Evolutionary conservation across 2,329 filamentous ascomycete genomes (phyloP), one percentile per base, ranked within the genome.

Genomic region (Metarhizium sp.): DNA sequence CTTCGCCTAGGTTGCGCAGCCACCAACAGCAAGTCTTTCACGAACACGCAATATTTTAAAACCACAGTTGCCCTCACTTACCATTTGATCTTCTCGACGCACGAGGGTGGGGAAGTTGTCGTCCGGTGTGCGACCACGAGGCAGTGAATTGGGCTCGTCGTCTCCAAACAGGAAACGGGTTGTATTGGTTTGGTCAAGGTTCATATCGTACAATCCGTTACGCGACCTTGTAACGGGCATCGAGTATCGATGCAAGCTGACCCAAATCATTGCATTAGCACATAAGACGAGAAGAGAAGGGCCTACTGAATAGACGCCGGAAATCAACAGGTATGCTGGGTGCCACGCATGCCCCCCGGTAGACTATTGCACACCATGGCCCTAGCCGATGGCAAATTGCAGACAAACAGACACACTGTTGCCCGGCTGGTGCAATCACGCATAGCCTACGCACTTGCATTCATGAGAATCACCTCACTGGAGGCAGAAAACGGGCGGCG

Each of bases 51-150:
- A 6, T 14, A 14, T 11, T 11, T 34, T 11, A 57, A 52, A 45
- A 11, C 47, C 42, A 71, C 14, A 11, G 14, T 13, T 25, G 16
- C 8, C 38, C 6, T 5, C 38, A 58, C 78, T 74, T 72, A 84
- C 81, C 66, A 82, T 71, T 58, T 79, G 77, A 51, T 74, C 75
- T 53, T 81, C 78, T 60, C 85, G 84, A 55, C 87, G 82, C 64
- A 89, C 82, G 60, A 94, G 79, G 59, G 92, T 92, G 34, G 92
- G 91, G 64, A 96, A 97, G 66, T 85, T 87, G 69, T 96, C 90
- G 65, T 95, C 87, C 51, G 82, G 85, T 60, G 84, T 83, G 55
- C 86, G 84, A 72, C 61, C 64, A 30, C 64, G 67, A 13, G 61
- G 62, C 29, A 67, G 46, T n/a, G 65, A 60, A 88, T 81, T 68